phyloP scores from a whole-genome alignment of 148 eudicot species.

The Silene conica region DNA sequence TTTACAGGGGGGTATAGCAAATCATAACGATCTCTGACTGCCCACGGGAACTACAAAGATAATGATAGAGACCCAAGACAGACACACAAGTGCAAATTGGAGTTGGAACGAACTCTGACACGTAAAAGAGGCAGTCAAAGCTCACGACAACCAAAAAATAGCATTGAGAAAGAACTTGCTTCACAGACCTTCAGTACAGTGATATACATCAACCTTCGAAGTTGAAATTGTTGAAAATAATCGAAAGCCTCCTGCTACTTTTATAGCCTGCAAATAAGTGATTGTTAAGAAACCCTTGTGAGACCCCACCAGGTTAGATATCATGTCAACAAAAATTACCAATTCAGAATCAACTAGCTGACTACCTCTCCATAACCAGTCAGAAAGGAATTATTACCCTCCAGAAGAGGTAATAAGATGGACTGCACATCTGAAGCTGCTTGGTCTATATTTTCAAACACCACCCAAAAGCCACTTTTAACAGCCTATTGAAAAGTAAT shows the following conservation, averaged over 20 bases:
- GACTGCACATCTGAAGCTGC: constrained; percentile 90
- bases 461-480: constrained; percentile 81
- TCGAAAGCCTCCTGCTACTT: constrained; percentile 69
- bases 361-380: constrained; percentile 97
- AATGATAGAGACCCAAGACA: neutral
- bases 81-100: neutral
- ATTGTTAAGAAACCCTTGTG: neutral
- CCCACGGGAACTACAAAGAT: neutral
- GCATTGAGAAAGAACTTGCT: neutral
- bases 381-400: constrained; percentile 64
- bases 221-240: constrained; percentile 80
- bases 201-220: constrained; percentile 50
- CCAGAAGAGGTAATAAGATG: constrained; percentile 81
- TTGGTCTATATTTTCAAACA: constrained; percentile 91
- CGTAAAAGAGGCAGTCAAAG: neutral
- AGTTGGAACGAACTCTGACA: neutral
- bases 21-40: neutral
- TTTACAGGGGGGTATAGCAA: no score
- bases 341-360: constrained; percentile 8
- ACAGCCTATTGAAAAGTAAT: constrained; percentile 57
- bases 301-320: neutral
- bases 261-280: constrained; percentile 56
- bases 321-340: constrained; percentile 2
- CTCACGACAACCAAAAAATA: neutral
- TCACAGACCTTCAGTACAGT: constrained; percentile 55